Conservation (phyloP, 129 eudicot species). For the Tanacetum coccineum region DNA sequence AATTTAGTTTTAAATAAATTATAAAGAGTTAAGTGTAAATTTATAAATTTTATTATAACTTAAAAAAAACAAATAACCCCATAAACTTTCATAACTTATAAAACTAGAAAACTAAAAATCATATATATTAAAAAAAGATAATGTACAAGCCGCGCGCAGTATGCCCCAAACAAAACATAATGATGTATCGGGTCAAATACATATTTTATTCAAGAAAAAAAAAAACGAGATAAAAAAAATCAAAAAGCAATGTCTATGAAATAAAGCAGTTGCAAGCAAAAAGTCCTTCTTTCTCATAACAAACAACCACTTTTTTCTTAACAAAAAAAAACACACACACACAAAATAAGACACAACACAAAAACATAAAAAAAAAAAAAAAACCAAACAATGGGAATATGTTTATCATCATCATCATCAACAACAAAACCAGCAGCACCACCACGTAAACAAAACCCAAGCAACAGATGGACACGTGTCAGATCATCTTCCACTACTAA, state of each 20-base stretch:
- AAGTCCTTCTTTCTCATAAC: too few relatives aligned
- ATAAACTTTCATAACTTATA: too few relatives aligned
- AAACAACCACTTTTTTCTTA: slow-evolving; percentile 17
- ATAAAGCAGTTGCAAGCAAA: too few relatives aligned
- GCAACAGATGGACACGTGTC: slow-evolving; percentile 50
- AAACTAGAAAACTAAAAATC: too few relatives aligned
- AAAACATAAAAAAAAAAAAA: neutral
- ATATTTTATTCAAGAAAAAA: neutral
- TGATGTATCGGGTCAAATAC: neutral
- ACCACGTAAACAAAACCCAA: slow-evolving; percentile 36
- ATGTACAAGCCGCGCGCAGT: too few relatives aligned
- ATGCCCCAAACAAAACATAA: too few relatives aligned
- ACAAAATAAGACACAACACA: neutral
- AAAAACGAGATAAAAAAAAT: neutral
- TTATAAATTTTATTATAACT: too few relatives aligned
- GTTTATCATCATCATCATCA: slow-evolving; percentile 44
- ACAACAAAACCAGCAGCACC: slow-evolving; percentile 33
- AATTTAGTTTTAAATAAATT: too few relatives aligned
- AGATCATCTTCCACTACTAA: slow-evolving; percentile 44
- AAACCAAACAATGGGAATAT: slow-evolving; percentile 45
- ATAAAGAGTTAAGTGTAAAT: too few relatives aligned
- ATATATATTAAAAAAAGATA: too few relatives aligned
- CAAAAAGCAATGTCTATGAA: neutral
- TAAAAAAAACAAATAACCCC: too few relatives aligned
- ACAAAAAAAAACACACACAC: neutral